A percentile compares a stretch with the other conserved stretches of the same genome.
Evolutionary conservation across 1,139 yeast genomes (phyloP).

Genomic region (Nakaseomyces uthaithaninus): DNA sequence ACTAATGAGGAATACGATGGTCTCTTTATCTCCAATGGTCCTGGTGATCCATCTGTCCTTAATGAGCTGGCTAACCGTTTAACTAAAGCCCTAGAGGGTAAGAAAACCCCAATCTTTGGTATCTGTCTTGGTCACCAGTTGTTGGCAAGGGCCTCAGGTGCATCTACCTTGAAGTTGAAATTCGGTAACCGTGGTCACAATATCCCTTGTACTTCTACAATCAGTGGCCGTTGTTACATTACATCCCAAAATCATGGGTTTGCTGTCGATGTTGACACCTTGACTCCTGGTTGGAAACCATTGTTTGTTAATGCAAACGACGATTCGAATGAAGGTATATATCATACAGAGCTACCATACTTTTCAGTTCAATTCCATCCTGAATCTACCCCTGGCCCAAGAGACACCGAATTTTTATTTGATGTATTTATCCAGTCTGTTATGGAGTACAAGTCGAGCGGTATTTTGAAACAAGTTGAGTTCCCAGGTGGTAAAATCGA

Average conservation of each 20-base stretch:
- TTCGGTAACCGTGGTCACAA: constrained; percentile 99
- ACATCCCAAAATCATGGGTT: constrained; percentile 98
- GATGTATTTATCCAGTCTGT: constrained; percentile 88
- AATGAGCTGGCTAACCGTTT: constrained; percentile 40
- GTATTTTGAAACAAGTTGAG: constrained; percentile 58
- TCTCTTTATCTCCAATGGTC: constrained; percentile 94
- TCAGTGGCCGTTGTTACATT: constrained; percentile 94
- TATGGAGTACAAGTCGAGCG: constrained; percentile 48
- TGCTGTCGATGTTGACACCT: constrained; percentile 81
- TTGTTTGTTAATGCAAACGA: constrained; percentile 94
- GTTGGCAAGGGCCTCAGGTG: constrained; percentile 93
- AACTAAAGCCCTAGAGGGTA: constrained; percentile 49
- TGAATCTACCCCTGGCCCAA: constrained; percentile 98
- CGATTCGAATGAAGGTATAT: constrained; percentile 97
- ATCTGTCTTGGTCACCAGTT: constrained; percentile 98
- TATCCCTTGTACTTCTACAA: constrained; percentile 91
- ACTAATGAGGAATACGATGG: constrained; percentile 79
- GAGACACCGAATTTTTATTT: constrained; percentile 95
- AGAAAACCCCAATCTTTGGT: constrained; percentile 81
- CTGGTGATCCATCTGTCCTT: constrained; percentile 96
- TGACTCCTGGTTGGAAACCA: constrained; percentile 82
- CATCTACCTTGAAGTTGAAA: constrained; percentile 81
- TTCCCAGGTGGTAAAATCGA: constrained; percentile 85
- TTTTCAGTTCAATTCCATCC: constrained; percentile 99
- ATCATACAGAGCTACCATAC: constrained; percentile 76